These are phyloP conservation scores for Auricularia sp. DNA, from an alignment of 768 basidiomycete species.

Conservation along the genomic window DNA sequence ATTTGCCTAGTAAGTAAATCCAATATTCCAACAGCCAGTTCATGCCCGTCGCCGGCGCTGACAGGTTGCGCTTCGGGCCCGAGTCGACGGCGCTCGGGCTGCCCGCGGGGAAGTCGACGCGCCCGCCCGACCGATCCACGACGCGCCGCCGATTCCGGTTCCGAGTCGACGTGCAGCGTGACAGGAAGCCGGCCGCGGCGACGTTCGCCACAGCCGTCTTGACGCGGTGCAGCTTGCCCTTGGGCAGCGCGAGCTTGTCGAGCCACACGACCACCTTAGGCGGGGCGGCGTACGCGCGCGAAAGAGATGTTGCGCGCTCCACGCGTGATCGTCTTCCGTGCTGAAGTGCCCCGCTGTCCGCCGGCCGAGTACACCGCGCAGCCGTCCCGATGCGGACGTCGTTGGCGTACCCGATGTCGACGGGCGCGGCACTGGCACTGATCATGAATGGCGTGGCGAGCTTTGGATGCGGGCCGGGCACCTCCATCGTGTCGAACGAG, in stretches of 20 bases:
- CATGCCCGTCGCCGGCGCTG: constrained; percentile 1
- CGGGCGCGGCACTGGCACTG: no score
- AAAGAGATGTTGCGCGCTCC: constrained; percentile 6
- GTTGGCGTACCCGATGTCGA: constrained; percentile 2
- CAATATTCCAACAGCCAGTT: no score
- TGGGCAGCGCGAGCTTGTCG: not conserved
- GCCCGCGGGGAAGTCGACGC: not conserved
- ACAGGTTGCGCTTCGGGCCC: not conserved
- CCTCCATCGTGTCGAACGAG: constrained; percentile 3
- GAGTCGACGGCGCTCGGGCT: constrained; percentile 5
- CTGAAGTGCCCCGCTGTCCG: not conserved
- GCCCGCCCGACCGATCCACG: constrained; percentile 6
- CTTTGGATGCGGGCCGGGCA: not conserved
- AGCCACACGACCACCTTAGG: constrained; percentile 6
- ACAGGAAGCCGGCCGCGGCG: constrained; percentile 5
- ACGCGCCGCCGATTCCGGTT: constrained; percentile 1
- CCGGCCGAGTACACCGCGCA: constrained; percentile 1
- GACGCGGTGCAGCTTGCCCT: constrained; percentile 1
- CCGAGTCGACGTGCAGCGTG: constrained; percentile 8
- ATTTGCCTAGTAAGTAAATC: no score
- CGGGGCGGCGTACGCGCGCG: constrained; percentile 2
- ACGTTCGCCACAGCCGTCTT: not conserved
- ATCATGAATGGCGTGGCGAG: not conserved
- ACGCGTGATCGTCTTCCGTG: constrained; percentile 6
- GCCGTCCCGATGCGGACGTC: not conserved